Percentiles rank a stretch among this genome's conserved stretches.
Conservation (phyloP, 1,139 yeast genomes). For the Kurtzmaniella quercitrusa region DNA sequence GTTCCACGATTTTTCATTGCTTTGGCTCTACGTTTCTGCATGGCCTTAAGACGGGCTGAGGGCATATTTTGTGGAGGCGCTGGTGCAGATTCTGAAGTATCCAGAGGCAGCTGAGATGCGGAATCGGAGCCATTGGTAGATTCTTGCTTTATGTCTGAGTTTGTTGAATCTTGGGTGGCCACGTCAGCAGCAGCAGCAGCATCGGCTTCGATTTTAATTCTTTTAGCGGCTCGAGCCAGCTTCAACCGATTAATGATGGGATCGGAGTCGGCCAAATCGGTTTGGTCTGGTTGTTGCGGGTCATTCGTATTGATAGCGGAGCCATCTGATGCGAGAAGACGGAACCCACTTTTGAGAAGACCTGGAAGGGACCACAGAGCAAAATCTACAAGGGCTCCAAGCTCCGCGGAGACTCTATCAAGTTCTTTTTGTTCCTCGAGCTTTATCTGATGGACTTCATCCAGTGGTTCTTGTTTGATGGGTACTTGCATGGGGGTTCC, state of each 20-base stretch:
- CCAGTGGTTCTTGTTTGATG: constrained; percentile 29
- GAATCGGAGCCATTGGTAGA: constrained; percentile 8
- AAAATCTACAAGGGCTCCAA: constrained; percentile 52
- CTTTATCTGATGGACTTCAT: constrained; percentile 21
- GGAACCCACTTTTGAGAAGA: constrained; percentile 64
- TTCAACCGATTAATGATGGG: neutral
- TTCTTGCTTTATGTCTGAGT: constrained; percentile 9
- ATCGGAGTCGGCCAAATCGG: constrained; percentile 4
- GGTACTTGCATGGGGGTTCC: neutral
- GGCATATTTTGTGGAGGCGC: neutral
- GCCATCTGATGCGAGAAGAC: constrained; percentile 69
- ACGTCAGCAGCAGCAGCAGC: constrained; percentile 6
- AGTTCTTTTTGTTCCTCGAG: constrained; percentile 44
- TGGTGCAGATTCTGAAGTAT: neutral
- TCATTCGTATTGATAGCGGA: constrained; percentile 24
- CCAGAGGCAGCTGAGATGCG: constrained; percentile 11
- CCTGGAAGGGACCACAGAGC: constrained; percentile 60
- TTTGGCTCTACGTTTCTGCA: constrained; percentile 91
- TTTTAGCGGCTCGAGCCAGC: neutral
- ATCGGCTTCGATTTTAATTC: constrained; percentile 2
- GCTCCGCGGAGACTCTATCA: constrained; percentile 43
- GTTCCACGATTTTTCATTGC: constrained; percentile 27
- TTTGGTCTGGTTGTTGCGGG: neutral
- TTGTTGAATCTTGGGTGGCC: constrained; percentile 1
- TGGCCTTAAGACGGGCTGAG: constrained; percentile 78